Conservation (phyloP, 208 protist genomes). For the Crithidia expoeki region DNA sequence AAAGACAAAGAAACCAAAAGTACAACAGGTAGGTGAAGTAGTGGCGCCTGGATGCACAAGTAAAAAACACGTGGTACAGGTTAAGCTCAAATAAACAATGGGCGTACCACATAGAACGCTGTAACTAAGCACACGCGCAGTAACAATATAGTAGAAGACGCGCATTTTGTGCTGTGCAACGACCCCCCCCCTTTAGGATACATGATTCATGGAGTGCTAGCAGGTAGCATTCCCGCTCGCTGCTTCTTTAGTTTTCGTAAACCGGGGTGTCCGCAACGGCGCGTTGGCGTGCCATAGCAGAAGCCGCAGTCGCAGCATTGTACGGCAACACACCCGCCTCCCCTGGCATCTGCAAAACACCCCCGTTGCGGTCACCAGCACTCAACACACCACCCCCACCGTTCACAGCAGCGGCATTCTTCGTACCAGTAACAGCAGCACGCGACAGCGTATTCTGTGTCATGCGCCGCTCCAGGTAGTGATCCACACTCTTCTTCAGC, state of each 20-base stretch:
- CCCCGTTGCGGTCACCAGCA: not conserved
- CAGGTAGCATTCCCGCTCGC: too few relatives aligned
- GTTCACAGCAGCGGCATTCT: slow-evolving; percentile 5
- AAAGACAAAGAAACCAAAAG: not conserved
- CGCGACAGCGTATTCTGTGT: slow-evolving; percentile 7
- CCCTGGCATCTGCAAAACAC: slow-evolving; percentile 6
- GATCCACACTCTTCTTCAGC: slow-evolving; percentile 79
- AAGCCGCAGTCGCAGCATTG: slow-evolving; percentile 10
- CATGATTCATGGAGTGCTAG: too few relatives aligned
- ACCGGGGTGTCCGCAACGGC: slow-evolving; percentile 48
- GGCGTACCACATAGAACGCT: too few relatives aligned
- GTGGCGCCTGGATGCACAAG: too few relatives aligned
- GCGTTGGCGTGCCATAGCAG: slow-evolving; percentile 26
- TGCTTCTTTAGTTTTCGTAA: slow-evolving; percentile 40
- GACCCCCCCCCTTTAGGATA: too few relatives aligned
- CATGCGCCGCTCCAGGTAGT: slow-evolving; percentile 75
- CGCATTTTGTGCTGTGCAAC: too few relatives aligned
- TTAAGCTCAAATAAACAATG: not conserved
- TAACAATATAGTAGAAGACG: not conserved
- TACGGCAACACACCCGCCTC: slow-evolving; percentile 4
- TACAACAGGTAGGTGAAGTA: not conserved
- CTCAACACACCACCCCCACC: not conserved
- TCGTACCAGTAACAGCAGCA: not conserved
- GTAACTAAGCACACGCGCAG: too few relatives aligned
- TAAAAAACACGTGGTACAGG: too few relatives aligned